A percentile compares a stretch with the other conserved stretches of the same genome.
Conservation (phyloP, 164 flowering plant genomes). For the Houttuynia cordata region DNA sequence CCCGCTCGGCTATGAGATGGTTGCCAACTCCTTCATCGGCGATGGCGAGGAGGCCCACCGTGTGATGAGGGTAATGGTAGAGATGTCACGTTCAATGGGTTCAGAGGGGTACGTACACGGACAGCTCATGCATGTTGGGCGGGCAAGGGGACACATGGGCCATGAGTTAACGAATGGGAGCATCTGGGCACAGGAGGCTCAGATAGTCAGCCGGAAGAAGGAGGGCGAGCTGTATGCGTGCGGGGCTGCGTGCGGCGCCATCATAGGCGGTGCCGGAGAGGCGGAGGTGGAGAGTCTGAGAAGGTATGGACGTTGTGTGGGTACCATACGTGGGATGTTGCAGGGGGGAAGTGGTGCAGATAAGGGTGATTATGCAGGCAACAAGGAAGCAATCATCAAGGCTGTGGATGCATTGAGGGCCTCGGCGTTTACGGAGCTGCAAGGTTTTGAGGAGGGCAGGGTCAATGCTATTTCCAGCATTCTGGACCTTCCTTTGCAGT, state of each 20-base stretch:
- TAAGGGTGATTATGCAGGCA: conserved; percentile 1
- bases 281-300: conserved; percentile 42
- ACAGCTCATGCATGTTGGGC: conserved; percentile 13
- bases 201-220: conserved; percentile 30
- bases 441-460: conserved; percentile 13
- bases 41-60: conserved; percentile 14
- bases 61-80: conserved; percentile 36
- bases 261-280: conserved; percentile 63
- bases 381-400: not conserved
- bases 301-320: conserved; percentile 37
- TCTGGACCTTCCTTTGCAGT: no score
- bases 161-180: no score
- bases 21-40: conserved; percentile 24
- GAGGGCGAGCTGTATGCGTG: conserved; percentile 45
- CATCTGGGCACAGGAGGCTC: conserved; percentile 1
- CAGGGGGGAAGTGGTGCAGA: conserved; percentile 5
- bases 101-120: conserved; percentile 33
- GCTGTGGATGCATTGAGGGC: conserved; percentile 15
- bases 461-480: conserved; percentile 10
- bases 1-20: conserved; percentile 20
- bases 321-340: conserved; percentile 37
- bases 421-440: conserved; percentile 23
- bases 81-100: conserved; percentile 42
- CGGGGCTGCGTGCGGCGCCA: conserved; percentile 63
- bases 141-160: not conserved